These are phyloP conservation scores for Xylaria sp. DNA, from an alignment of 2,329 filamentous ascomycete genomes.

Conservation along the genomic window DNA sequence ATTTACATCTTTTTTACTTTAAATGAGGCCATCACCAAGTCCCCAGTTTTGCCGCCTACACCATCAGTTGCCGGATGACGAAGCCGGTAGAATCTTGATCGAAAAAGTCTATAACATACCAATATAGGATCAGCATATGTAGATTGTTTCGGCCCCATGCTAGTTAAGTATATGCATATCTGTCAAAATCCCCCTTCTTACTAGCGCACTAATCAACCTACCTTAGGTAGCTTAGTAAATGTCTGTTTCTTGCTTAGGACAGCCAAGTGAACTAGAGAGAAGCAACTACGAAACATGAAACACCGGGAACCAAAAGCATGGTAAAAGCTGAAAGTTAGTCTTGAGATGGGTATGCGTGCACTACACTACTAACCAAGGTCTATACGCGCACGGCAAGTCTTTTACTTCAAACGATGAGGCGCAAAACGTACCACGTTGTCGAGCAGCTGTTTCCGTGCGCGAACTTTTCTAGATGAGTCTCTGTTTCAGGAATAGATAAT, in stretches of 20 bases:
- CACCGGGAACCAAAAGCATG: conserved; percentile 6
- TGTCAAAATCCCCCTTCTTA: conserved; percentile 11
- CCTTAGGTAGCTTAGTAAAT: background rate
- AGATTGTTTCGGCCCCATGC: conserved; percentile 28
- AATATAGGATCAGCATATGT: conserved; percentile 2
- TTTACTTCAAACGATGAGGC: background rate
- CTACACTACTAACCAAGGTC: background rate
- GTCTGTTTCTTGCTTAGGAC: background rate
- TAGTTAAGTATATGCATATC: conserved; percentile 5
- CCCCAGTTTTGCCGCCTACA: background rate
- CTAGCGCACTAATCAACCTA: background rate
- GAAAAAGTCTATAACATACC: background rate
- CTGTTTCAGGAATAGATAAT: background rate
- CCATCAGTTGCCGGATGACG: conserved; percentile 2
- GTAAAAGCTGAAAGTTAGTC: conserved; percentile 18
- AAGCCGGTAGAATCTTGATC: background rate
- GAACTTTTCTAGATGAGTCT: background rate
- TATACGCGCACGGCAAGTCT: background rate
- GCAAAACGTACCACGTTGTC: background rate
- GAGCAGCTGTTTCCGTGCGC: background rate
- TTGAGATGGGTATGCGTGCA: background rate
- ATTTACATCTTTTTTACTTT: background rate
- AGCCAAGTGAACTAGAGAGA: background rate
- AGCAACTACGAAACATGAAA: conserved; percentile 9
- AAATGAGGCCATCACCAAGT: conserved; percentile 21